These are phyloP conservation scores for Pugionium dolabratum DNA, from an alignment of 345 rosid genomes.

Conservation along the genomic window DNA sequence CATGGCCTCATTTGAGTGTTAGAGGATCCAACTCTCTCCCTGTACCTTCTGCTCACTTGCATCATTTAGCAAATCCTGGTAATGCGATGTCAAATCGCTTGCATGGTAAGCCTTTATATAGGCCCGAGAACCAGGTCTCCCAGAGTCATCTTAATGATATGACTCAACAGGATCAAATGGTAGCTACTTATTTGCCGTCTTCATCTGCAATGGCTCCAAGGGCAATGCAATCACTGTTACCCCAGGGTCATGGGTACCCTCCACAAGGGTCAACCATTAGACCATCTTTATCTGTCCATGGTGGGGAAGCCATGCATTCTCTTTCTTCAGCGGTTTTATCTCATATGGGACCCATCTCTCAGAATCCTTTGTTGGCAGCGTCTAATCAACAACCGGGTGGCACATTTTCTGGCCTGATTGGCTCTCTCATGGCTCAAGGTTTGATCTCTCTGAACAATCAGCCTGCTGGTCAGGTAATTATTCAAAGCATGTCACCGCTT, in stretches of 20 bases:
- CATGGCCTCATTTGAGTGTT: slow-evolving; percentile 60
- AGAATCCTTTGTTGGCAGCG: slow-evolving; percentile 45
- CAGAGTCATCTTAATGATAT: slow-evolving; percentile 49
- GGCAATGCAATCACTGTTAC: slow-evolving; percentile 50
- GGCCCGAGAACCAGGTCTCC: slow-evolving; percentile 55
- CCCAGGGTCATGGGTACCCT: slow-evolving; percentile 50
- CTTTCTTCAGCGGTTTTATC: slow-evolving; percentile 60
- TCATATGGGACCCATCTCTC: slow-evolving; percentile 50
- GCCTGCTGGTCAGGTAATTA: slow-evolving; percentile 69
- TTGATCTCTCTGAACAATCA: slow-evolving; percentile 71
- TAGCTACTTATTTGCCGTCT: slow-evolving; percentile 47
- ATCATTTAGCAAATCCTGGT: slow-evolving; percentile 52
- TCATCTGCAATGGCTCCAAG: slow-evolving; percentile 46
- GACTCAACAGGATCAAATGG: slow-evolving; percentile 57
- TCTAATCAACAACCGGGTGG: slow-evolving; percentile 57
- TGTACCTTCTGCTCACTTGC: slow-evolving; percentile 47
- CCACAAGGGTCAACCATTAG: slow-evolving; percentile 51
- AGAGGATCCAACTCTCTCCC: slow-evolving; percentile 57
- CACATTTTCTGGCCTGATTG: slow-evolving; percentile 78
- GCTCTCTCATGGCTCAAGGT: slow-evolving; percentile 90
- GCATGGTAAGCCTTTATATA: slow-evolving; percentile 47
- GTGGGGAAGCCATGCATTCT: slow-evolving; percentile 59
- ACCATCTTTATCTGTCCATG: slow-evolving; percentile 49
- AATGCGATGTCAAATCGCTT: slow-evolving; percentile 47
- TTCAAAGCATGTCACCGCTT: slow-evolving; percentile 28